Evolutionary conservation across 139 green algal genomes (phyloP), one percentile per base, ranked within the genome.

Genomic region (Coccomyxa sp.): DNA sequence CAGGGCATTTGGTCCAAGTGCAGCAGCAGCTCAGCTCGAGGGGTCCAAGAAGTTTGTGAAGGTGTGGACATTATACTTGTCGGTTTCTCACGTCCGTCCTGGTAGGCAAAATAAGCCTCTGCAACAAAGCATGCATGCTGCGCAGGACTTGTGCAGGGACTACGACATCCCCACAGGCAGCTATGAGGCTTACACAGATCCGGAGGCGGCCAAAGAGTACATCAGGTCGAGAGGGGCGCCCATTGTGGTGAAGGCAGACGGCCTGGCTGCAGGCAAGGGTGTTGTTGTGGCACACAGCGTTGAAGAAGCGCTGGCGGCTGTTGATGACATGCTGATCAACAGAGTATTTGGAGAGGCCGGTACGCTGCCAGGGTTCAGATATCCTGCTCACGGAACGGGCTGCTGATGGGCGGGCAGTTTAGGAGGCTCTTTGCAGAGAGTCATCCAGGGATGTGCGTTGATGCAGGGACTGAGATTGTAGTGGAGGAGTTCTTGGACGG

Each of bases 11-110:
- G 97, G 97, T 0, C 97, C 97, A 16, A 91, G 86, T 16, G 87
- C 89, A 0, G 89, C 85, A 18, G 97, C 97, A 13, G 95, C 97
- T 13, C 87, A 92, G 86, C 92, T 99, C 45, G 97, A 99, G 88
- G 97, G 97, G 51, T 96, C 90, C 60, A 99, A 99, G 87, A 86
- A 88, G 15, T 99, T 98, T 88, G 95, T 99, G 92, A 99, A 99
- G 92, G 89, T 91, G 76, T 57, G 45, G 27, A 63, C 31, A 21
- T n/a, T 7, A 51, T 51, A 51, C 38, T 51, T 57, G 27, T 57
- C 3, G 51, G 58, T 58, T 82, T n/a, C 30, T 10, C 9, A 3
- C 23, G 9, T 30, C 66, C 21, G 3, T 27, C 25, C 7, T 79
- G 21, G 28, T 23, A 79, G 74, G n/a, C 74, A 79, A n/a, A 1